phyloP scores from a whole-genome alignment of 345 rosid genomes.

The Camelina hispida region DNA sequence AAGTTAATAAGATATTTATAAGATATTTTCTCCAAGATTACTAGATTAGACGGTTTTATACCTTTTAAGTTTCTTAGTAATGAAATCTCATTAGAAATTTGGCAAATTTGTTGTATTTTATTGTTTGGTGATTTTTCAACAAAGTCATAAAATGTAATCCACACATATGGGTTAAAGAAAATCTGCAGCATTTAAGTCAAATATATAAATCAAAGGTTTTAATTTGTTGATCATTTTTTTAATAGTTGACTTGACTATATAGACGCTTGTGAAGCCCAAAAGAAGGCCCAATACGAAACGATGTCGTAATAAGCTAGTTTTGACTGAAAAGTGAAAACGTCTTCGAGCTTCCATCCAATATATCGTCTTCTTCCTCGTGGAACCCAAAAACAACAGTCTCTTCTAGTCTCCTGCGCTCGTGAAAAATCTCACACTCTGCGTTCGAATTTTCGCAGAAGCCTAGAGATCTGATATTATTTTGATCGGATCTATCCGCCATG shows the following conservation, averaged over 20 bases:
- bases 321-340: conserved; percentile 43
- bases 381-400: conserved; percentile 29
- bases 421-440: not conserved
- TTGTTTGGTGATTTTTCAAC: not conserved
- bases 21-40: conserved; percentile 18
- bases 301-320: not conserved
- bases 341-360: conserved; percentile 26
- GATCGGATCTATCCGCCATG: conserved; percentile 46
- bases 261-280: conserved; percentile 11
- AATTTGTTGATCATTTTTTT: too few species aligned
- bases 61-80: not conserved
- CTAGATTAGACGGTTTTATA: not conserved
- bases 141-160: not conserved
- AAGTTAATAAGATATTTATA: too few species aligned
- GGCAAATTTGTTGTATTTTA: not conserved
- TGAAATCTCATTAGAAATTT: conserved; percentile 2
- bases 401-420: conserved; percentile 29
- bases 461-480: conserved; percentile 32
- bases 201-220: not conserved
- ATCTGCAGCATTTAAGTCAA: conserved; percentile 4
- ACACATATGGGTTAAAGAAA: not conserved
- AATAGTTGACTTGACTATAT: conserved; percentile 4
- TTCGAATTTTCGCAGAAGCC: conserved; percentile 7
- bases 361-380: conserved; percentile 23
- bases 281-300: conserved; percentile 31